A percentile compares a stretch with the other conserved stretches of the same genome.
Conservation (phyloP, 768 basidiomycete genomes). For the Kwoniella pini region DNA sequence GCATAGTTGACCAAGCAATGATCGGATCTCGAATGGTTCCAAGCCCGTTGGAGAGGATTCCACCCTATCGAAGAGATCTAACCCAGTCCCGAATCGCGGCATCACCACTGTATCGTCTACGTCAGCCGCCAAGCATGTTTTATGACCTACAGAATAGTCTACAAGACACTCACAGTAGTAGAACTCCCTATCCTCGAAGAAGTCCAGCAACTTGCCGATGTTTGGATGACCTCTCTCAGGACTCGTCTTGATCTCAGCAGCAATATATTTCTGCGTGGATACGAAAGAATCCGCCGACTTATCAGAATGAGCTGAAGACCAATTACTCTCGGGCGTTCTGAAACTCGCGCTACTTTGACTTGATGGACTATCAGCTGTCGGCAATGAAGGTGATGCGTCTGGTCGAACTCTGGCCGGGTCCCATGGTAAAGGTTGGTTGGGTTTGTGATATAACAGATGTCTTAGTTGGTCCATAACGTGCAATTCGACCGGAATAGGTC, state of each 20-base stretch:
- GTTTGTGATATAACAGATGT: conserved; percentile 58
- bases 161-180: conserved; percentile 67
- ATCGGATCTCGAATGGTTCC: conserved; percentile 69
- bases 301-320: conserved; percentile 6
- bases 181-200: conserved; percentile 94
- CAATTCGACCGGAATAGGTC: conserved; percentile 92
- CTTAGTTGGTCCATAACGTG: conserved; percentile 56
- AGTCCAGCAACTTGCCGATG: conserved; percentile 90
- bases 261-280: conserved; percentile 42
- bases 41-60: conserved; percentile 85
- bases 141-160: no score
- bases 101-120: conserved; percentile 71
- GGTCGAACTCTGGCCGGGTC: conserved; percentile 60
- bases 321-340: conserved; percentile 25
- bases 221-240: conserved; percentile 78
- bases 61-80: conserved; percentile 92
- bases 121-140: not conserved
- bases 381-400: not conserved
- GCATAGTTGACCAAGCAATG: conserved; percentile 88
- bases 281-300: conserved; percentile 12
- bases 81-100: conserved; percentile 63
- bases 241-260: conserved; percentile 36
- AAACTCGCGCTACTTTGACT: not conserved
- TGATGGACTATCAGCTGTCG: not conserved
- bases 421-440: conserved; percentile 77